A percentile compares a stretch with the other conserved stretches of the same genome.
These are phyloP conservation scores for Trypanosomatidae sp. DNA, from an alignment of 208 protist species.

Conservation along the genomic window DNA sequence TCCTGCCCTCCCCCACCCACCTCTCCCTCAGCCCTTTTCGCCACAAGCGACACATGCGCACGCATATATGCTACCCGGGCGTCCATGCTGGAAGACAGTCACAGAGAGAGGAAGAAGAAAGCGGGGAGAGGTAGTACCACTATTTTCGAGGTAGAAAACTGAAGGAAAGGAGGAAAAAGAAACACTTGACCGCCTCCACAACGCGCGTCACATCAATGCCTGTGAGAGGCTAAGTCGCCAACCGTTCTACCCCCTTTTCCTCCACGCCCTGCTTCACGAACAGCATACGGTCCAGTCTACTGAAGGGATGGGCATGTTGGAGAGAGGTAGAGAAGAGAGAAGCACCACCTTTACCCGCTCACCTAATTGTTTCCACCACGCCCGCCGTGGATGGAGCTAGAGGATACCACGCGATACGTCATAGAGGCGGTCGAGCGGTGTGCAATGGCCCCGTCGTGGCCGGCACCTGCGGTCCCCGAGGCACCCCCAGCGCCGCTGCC, in stretches of 20 bases:
- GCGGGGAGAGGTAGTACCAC: neutral
- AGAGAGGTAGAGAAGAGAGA: neutral
- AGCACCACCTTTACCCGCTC: neutral
- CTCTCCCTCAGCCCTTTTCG: neutral
- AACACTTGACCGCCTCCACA: neutral
- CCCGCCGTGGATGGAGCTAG: conserved; percentile 42
- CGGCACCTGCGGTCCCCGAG: conserved; percentile 6
- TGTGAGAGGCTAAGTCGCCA: neutral
- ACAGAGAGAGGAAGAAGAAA: neutral
- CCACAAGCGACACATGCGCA: neutral
- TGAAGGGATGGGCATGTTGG: neutral
- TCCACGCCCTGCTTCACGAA: neutral
- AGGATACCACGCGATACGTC: conserved; percentile 55
- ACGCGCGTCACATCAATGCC: neutral
- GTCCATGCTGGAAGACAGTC: neutral
- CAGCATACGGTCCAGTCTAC: neutral
- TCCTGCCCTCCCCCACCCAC: neutral
- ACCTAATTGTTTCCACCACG: conserved; percentile 21
- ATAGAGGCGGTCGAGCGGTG: conserved; percentile 26
- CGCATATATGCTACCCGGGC: neutral
- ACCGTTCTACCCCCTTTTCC: neutral
- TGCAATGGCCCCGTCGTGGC: conserved; percentile 17
- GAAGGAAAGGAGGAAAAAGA: neutral
- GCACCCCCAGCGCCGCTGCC: conserved; percentile 7
- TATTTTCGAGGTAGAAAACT: neutral